Evolutionary conservation across 306 rosid genomes (phyloP).

Genomic region (Quercus glauca): DNA sequence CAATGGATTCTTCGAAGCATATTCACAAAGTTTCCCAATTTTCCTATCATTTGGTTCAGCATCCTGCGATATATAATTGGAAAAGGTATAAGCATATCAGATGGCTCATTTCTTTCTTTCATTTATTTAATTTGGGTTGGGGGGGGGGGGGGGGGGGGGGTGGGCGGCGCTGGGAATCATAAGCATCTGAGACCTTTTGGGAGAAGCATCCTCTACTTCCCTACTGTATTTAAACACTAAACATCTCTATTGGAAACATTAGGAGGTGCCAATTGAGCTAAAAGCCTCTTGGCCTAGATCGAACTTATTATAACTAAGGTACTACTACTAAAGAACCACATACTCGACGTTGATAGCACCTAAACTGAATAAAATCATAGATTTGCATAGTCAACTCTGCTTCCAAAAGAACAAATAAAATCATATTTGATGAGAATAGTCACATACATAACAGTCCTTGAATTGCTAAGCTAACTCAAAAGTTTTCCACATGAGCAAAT

Average conservation of each 20-base stretch:
- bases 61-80: conserved; percentile 27
- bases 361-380: background rate
- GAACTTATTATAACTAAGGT: background rate
- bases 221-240: background rate
- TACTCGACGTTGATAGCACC: background rate
- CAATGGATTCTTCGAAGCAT: conserved; percentile 51
- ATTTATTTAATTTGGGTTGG: background rate
- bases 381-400: conserved; percentile 1
- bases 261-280: no score
- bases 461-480: background rate
- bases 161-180: background rate
- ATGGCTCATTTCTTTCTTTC: background rate
- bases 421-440: background rate
- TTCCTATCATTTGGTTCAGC: conserved; percentile 55
- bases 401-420: background rate
- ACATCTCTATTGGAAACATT: background rate
- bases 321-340: conserved; percentile 2
- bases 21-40: conserved; percentile 54
- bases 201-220: background rate
- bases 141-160: background rate
- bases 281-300: background rate
- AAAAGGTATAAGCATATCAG: conserved; percentile 13
- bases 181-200: background rate
- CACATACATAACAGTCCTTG: background rate
- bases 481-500: background rate